These are phyloP conservation scores for Exophiala lecanii-corni DNA, from an alignment of 2,329 filamentous ascomycete species.

Conservation along the genomic window DNA sequence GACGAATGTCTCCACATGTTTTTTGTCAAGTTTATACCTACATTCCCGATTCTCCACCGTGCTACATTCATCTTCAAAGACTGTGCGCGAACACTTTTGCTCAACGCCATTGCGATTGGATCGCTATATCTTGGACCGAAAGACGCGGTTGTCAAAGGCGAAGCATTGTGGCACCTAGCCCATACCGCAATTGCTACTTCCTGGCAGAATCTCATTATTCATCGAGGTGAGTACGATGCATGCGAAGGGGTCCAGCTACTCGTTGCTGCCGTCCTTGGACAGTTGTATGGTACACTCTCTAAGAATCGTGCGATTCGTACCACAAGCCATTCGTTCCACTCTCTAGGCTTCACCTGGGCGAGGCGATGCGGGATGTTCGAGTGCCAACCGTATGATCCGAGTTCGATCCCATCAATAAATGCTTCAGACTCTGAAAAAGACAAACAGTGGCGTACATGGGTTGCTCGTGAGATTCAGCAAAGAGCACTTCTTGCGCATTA, in stretches of 20 bases:
- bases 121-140: slow-evolving; percentile 44
- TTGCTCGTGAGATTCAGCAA: slow-evolving; percentile 42
- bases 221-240: slow-evolving; percentile 39
- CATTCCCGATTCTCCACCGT: slow-evolving; percentile 43
- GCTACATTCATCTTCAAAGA: slow-evolving; percentile 44
- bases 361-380: slow-evolving; percentile 43
- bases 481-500: slow-evolving; percentile 43
- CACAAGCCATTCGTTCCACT: slow-evolving; percentile 43
- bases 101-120: slow-evolving; percentile 45
- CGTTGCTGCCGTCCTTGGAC: slow-evolving; percentile 39
- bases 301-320: slow-evolving; percentile 41
- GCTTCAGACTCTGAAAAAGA: slow-evolving; percentile 36
- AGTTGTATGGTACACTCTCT: slow-evolving; percentile 42
- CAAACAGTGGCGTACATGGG: slow-evolving; percentile 40
- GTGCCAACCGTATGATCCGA: slow-evolving; percentile 31
- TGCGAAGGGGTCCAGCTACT: slow-evolving; percentile 44
- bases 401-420: slow-evolving; percentile 33
- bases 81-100: slow-evolving; percentile 39
- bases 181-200: slow-evolving; percentile 44
- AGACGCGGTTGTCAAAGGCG: slow-evolving; percentile 41
- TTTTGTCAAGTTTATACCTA: slow-evolving; percentile 44
- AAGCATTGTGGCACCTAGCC: slow-evolving; percentile 42
- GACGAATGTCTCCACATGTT: slow-evolving; percentile 47
- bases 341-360: slow-evolving; percentile 43
- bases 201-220: slow-evolving; percentile 44